Evolutionary conservation across 2,329 filamentous ascomycete genomes (phyloP).

Genomic region (Xylariaceae sp.): DNA sequence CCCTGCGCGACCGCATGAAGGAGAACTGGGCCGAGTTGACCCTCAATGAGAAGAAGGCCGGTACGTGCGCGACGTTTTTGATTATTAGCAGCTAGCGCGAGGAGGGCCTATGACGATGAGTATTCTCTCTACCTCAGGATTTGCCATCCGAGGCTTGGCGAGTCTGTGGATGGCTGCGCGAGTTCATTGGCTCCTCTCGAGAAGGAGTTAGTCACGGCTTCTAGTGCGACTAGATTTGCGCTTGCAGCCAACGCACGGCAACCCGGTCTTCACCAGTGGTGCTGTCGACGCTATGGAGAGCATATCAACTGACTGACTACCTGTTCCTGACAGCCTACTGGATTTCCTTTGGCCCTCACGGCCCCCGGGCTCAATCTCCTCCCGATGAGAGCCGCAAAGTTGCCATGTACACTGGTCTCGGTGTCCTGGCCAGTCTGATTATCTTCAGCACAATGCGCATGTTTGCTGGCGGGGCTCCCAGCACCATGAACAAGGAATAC

Average conservation of each 20-base stretch:
- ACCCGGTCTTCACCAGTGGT: neutral
- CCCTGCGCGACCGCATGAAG: conserved; percentile 97
- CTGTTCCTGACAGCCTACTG: conserved; percentile 73
- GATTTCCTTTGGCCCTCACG: conserved; percentile 96
- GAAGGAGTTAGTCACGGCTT: conserved; percentile 9
- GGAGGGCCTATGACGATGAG: neutral
- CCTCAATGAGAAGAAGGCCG: conserved; percentile 96
- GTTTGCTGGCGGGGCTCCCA: conserved; percentile 68
- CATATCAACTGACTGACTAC: conserved; percentile 34
- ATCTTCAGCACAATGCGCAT: conserved; percentile 70
- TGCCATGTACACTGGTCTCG: conserved; percentile 65
- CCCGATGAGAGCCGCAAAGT: conserved; percentile 82
- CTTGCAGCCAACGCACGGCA: conserved; percentile 18
- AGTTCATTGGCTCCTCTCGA: conserved; percentile 1
- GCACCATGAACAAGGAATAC: conserved; percentile 95
- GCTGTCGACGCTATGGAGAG: neutral
- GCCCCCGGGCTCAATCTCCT: conserved; percentile 76
- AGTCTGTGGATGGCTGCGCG: neutral
- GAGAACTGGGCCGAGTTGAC: conserved; percentile 94
- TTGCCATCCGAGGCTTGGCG: neutral
- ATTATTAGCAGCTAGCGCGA: neutral
- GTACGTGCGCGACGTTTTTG: conserved; percentile 56
- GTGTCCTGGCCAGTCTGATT: conserved; percentile 61
- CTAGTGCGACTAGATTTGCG: conserved; percentile 29
- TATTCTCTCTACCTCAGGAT: no score